Base-by-base conservation (phyloP, 768 basidiomycete species). In the Suillus weaverae region DNA sequence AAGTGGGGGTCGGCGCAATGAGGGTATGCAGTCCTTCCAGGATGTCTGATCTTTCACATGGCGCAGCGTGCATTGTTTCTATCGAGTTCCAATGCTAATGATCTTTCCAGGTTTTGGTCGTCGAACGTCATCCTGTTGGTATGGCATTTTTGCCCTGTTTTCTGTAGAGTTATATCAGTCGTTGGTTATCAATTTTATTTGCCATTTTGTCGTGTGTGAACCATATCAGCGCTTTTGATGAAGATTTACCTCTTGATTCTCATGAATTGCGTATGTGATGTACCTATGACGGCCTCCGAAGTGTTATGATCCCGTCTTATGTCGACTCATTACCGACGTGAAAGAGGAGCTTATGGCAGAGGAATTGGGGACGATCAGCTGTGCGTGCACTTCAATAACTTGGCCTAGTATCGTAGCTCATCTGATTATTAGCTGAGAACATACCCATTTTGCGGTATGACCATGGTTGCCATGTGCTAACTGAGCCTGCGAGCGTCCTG, bases 1-100 rank as follows among this genome's bases (percentile, higher is more conserved):
- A 89, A 81, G 85, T 80, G 85, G 86, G 84, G 89, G 89, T 89
- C 75, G 89, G 81, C 81, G 79, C 80, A 74, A 85, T 92, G 90
- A 81, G 87, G 82, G 89, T 74, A 77, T 70, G 71, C 33, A 77
- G 81, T 87, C 86, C 90, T 90, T 92, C 89, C 89, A 89, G 90
- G 89, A 91, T 92, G 90, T 91, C 90, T 91, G 90, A 91, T 77
- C 78, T 73, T 71, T 77, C 11, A 35, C 3, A 60, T 54, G 74
- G 70, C 74, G 68, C 70, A 73, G 69, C 72, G 44, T 56, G 66
- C 67, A 60, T 61, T 57, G n/a, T 18, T 60, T 2, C 5, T 20
- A 0, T 62, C 38, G 8, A 9, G 13, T 33, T 0, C 4, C 20
- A 32, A 67, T 74, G 9, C 76, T 36, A 0, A 54, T 3, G 6